Evolutionary conservation across 2,329 filamentous ascomycete species (phyloP).

Genomic region (Rachicladosporium sp.): DNA sequence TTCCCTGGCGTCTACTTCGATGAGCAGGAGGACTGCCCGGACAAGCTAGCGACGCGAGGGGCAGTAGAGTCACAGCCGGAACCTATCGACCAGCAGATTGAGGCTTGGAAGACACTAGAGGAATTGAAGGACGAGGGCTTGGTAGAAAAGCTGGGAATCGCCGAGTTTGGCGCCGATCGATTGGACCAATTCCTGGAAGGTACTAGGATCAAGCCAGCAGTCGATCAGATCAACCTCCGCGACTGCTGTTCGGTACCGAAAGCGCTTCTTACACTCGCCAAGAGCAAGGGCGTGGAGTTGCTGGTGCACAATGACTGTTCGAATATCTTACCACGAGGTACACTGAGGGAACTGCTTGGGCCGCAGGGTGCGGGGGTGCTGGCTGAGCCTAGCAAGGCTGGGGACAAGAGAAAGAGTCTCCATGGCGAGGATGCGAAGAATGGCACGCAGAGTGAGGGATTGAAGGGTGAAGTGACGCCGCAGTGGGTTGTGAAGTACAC

Average conservation of each 20-base stretch:
- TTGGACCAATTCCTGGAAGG: conserved; percentile 63
- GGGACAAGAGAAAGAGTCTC: conserved; percentile 29
- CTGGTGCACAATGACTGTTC: conserved; percentile 90
- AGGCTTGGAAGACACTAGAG: conserved; percentile 59
- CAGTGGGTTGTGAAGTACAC: conserved; percentile 98
- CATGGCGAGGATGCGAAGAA: conserved; percentile 27
- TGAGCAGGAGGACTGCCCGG: conserved; percentile 66
- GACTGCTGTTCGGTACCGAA: conserved; percentile 95
- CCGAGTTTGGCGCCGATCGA: conserved; percentile 82
- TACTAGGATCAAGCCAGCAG: conserved; percentile 60
- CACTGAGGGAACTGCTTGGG: conserved; percentile 70
- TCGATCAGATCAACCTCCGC: conserved; percentile 91
- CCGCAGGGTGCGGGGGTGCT: conserved; percentile 64
- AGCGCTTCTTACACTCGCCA: conserved; percentile 72
- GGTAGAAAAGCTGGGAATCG: conserved; percentile 66
- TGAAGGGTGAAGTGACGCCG: conserved; percentile 68
- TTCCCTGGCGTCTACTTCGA: conserved; percentile 92
- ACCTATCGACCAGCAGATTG: conserved; percentile 50
- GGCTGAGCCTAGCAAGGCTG: conserved; percentile 36
- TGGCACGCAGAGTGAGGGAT: conserved; percentile 55
- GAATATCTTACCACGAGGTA: conserved; percentile 77
- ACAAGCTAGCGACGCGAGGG: conserved; percentile 37
- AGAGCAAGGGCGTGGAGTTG: conserved; percentile 69
- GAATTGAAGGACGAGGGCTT: conserved; percentile 56
- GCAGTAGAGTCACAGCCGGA: conserved; percentile 38